Conservation (phyloP, 768 basidiomycete genomes). For the Xerocomus spinulosus region DNA sequence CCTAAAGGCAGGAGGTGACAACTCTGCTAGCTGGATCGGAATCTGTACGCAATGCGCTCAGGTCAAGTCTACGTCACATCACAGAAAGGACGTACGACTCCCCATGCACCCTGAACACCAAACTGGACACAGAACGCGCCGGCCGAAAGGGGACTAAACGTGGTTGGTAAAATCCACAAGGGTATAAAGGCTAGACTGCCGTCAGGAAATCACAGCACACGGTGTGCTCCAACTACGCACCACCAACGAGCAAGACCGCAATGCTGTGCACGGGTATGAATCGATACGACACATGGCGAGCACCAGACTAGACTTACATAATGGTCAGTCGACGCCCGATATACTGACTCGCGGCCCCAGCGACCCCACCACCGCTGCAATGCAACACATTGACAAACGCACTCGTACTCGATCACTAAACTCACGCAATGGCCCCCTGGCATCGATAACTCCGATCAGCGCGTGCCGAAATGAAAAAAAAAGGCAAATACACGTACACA, state of each 20-base stretch:
- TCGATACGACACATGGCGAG: too few relatives aligned
- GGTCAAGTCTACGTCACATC: background rate
- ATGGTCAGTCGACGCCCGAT: conserved; percentile 80
- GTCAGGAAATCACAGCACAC: background rate
- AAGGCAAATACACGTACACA: conserved; percentile 39
- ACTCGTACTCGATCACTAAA: conserved; percentile 10
- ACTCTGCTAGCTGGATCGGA: conserved; percentile 78
- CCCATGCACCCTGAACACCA: conserved; percentile 90
- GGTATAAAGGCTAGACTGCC: conserved; percentile 50
- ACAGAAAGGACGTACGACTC: conserved; percentile 53
- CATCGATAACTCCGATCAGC: background rate
- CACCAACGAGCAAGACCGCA: conserved; percentile 19
- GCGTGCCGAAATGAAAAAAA: background rate
- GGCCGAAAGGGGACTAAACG: conserved; percentile 64
- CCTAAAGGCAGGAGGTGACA: conserved; percentile 85
- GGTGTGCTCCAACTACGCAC: conserved; percentile 26
- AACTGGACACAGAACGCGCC: conserved; percentile 86
- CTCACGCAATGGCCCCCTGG: conserved; percentile 45
- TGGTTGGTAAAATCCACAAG: conserved; percentile 75
- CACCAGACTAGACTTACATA: too few relatives aligned
- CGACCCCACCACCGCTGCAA: conserved; percentile 57
- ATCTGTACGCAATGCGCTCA: conserved; percentile 29
- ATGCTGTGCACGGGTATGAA: conserved; percentile 14
- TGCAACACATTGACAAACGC: background rate
- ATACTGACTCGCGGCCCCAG: conserved; percentile 69